Evolutionary conservation across 1,139 yeast species (phyloP).

Genomic region (Lodderomyces beijingensis): DNA sequence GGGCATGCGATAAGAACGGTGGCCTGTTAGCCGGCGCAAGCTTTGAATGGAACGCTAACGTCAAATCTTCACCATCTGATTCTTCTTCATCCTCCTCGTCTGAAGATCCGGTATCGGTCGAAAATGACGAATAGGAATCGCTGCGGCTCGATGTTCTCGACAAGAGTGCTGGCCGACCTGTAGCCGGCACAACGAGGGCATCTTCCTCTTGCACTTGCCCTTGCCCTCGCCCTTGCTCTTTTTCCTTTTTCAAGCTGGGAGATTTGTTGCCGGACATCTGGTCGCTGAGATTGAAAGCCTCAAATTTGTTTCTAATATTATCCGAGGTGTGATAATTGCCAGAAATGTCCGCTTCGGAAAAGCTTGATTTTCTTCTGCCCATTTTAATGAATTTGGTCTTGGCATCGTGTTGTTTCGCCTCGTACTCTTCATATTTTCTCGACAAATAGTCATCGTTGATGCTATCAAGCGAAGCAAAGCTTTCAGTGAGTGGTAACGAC

Average conservation of each 20-base stretch:
- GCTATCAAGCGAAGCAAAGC: conserved; percentile 76
- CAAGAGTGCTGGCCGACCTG: background rate
- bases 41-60: conserved; percentile 48
- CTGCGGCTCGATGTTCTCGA: conserved; percentile 3
- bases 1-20: conserved; percentile 29
- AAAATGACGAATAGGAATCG: conserved; percentile 10
- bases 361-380: conserved; percentile 12
- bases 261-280: conserved; percentile 28
- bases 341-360: conserved; percentile 12
- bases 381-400: conserved; percentile 2
- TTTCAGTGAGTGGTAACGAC: conserved; percentile 61
- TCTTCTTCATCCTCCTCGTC: conserved; percentile 23
- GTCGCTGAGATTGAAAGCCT: conserved; percentile 32
- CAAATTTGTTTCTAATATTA: conserved; percentile 22
- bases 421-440: conserved; percentile 32
- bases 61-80: conserved; percentile 44
- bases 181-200: conserved; percentile 17
- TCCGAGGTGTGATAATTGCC: conserved; percentile 4
- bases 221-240: conserved; percentile 4
- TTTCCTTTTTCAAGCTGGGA: background rate
- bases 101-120: conserved; percentile 11
- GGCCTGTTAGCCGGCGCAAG: conserved; percentile 35
- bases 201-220: conserved; percentile 5
- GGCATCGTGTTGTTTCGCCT: conserved; percentile 5
- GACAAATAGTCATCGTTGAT: conserved; percentile 55